These are phyloP conservation scores for Talaromyces rugulosus DNA, from an alignment of 2,329 filamentous ascomycete genomes.

Conservation along the genomic window DNA sequence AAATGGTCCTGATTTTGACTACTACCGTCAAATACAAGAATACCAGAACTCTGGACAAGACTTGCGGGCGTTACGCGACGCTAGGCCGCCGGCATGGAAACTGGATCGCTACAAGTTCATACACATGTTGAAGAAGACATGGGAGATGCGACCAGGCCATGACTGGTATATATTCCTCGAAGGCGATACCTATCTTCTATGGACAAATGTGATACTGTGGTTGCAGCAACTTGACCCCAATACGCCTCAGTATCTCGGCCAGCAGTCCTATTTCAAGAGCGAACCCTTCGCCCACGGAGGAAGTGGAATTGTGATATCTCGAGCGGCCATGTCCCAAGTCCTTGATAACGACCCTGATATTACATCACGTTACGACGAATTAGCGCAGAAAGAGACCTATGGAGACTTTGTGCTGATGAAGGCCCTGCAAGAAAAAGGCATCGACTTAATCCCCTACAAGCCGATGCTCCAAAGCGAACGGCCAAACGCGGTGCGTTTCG, in stretches of 20 bases:
- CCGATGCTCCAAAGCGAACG: constrained; percentile 56
- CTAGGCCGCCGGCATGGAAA: constrained; percentile 43
- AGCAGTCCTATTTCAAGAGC: constrained; percentile 40
- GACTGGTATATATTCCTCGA: constrained; percentile 61
- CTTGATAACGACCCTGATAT: constrained; percentile 41
- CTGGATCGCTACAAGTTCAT: constrained; percentile 62
- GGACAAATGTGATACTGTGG: constrained; percentile 51
- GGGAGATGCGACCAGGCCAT: constrained; percentile 45
- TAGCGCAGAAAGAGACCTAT: constrained; percentile 43
- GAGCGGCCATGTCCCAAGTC: constrained; percentile 49
- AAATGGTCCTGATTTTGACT: constrained; percentile 49
- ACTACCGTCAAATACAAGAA: constrained; percentile 37
- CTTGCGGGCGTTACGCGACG: constrained; percentile 34
- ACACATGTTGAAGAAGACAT: constrained; percentile 56
- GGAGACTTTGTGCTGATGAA: constrained; percentile 50
- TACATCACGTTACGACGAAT: constrained; percentile 45
- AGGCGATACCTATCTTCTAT: constrained; percentile 56
- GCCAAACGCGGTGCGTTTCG: constrained; percentile 47
- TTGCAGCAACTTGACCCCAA: constrained; percentile 41
- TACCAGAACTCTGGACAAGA: constrained; percentile 46
- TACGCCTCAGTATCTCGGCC: constrained; percentile 49
- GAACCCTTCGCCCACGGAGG: constrained; percentile 54
- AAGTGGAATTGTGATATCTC: constrained; percentile 48
- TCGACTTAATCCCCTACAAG: constrained; percentile 41
- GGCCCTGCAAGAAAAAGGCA: constrained; percentile 46